Percentiles rank a stretch among this genome's conserved stretches.
Conservation (phyloP, 371 early-diverging fungal genomes). For the Apophysomyces trapeziformis region DNA sequence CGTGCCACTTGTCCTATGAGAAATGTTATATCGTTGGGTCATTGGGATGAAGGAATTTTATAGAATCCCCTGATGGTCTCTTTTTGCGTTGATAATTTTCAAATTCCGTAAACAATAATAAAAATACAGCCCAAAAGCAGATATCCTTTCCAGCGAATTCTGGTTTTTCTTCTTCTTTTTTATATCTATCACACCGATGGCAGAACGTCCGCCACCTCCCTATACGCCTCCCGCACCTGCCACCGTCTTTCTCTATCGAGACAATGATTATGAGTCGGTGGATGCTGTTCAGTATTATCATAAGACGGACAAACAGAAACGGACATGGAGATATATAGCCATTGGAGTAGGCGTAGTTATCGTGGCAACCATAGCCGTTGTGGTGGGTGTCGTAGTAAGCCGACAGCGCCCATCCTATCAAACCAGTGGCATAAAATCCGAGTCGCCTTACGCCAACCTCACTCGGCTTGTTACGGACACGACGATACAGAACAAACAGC, state of each 20-base stretch:
- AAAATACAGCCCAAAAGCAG: background rate
- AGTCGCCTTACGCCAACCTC: constrained; percentile 48
- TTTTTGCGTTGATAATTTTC: no score
- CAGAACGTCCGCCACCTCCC: background rate
- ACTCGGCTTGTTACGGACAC: constrained; percentile 26
- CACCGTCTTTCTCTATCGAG: background rate
- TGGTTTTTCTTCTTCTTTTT: background rate
- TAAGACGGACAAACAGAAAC: constrained; percentile 17
- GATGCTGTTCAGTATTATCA: background rate
- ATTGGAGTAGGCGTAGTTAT: constrained; percentile 27
- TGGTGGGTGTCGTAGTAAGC: constrained; percentile 27
- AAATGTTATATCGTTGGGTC: no score
- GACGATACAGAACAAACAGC: constrained; percentile 24
- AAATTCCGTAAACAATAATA: background rate
- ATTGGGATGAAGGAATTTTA: no score
- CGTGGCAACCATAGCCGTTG: constrained; percentile 29
- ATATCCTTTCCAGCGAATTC: background rate
- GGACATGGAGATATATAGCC: constrained; percentile 28
- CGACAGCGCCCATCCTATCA: constrained; percentile 9
- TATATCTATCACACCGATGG: background rate
- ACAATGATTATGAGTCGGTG: constrained; percentile 1
- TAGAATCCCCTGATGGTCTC: no score
- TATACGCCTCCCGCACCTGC: background rate
- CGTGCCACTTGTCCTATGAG: no score
- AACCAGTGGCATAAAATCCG: constrained; percentile 14